Conservation (phyloP, 768 basidiomycete genomes). For the Calocybe cyanea region DNA sequence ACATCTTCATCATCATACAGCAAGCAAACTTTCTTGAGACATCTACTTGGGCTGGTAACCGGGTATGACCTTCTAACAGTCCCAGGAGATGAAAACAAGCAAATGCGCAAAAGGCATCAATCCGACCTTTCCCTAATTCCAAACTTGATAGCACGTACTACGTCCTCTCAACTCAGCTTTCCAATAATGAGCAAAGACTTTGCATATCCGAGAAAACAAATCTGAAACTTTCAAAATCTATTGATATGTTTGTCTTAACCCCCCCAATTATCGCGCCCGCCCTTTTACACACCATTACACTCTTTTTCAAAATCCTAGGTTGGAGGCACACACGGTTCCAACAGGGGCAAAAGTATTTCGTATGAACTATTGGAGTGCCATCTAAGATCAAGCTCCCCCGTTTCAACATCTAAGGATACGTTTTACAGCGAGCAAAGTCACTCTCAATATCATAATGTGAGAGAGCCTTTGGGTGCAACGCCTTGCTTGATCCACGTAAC, state of each 20-base stretch:
- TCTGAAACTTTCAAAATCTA: conserved; percentile 45
- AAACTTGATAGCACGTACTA: conserved; percentile 36
- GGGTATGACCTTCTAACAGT: conserved; percentile 46
- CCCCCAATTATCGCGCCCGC: conserved; percentile 4
- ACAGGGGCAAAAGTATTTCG: conserved; percentile 26
- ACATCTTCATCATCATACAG: too few relatives aligned
- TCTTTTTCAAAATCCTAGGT: conserved; percentile 33
- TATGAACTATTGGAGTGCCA: conserved; percentile 45
- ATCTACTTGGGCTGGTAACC: conserved; percentile 37
- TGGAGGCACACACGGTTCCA: conserved; percentile 17
- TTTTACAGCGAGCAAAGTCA: conserved; percentile 43
- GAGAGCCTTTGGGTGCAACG: conserved; percentile 48
- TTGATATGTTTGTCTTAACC: conserved; percentile 40
- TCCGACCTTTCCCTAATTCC: conserved; percentile 47
- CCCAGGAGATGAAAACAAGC: conserved; percentile 46
- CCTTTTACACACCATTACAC: conserved; percentile 16
- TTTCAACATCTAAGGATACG: conserved; percentile 4
- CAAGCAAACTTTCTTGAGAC: conserved; percentile 42
- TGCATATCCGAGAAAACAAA: conserved; percentile 33
- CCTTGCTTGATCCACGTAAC: conserved; percentile 41
- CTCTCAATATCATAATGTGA: conserved; percentile 51
- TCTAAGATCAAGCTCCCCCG: not conserved
- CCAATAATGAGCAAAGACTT: conserved; percentile 20
- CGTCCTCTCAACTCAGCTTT: conserved; percentile 7
- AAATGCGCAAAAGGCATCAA: conserved; percentile 50